Evolutionary conservation across 208 protist species (phyloP).

Genomic region (Herpetomonas tarakana): DNA sequence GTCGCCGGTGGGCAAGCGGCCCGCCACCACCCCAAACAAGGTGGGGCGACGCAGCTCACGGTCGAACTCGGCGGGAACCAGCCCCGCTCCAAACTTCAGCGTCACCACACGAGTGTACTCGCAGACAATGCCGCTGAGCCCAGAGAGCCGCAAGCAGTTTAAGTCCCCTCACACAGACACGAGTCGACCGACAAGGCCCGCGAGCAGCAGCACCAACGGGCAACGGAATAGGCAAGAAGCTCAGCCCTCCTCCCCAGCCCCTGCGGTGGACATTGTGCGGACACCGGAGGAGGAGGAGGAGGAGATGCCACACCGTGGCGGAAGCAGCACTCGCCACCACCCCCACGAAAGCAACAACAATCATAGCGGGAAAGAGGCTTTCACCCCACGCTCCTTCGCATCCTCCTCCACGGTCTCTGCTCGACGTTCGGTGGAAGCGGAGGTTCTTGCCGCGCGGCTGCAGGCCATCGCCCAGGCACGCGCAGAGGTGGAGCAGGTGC

Average conservation of each 20-base stretch:
- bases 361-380: no score
- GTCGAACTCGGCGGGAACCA: no score
- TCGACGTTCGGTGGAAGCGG: neutral
- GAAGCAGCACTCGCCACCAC: no score
- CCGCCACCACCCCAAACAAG: no score
- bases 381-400: neutral
- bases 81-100: no score
- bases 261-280: no score
- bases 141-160: slow-evolving; percentile 28
- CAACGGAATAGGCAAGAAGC: neutral
- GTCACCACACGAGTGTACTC: no score
- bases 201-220: neutral
- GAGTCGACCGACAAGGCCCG: neutral
- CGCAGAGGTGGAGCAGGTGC: neutral
- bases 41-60: no score
- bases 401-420: neutral
- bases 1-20: no score
- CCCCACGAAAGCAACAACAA: no score
- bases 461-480: neutral
- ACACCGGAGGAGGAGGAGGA: no score
- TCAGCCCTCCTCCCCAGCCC: slow-evolving; percentile 2
- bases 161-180: slow-evolving; percentile 13
- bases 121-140: slow-evolving; percentile 9
- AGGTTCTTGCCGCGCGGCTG: neutral
- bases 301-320: no score